A percentile compares a stretch with the other conserved stretches of the same genome.
These are phyloP conservation scores for Eucommia ulmoides DNA, from an alignment of 257 asterid genomes.

Conservation along the genomic window DNA sequence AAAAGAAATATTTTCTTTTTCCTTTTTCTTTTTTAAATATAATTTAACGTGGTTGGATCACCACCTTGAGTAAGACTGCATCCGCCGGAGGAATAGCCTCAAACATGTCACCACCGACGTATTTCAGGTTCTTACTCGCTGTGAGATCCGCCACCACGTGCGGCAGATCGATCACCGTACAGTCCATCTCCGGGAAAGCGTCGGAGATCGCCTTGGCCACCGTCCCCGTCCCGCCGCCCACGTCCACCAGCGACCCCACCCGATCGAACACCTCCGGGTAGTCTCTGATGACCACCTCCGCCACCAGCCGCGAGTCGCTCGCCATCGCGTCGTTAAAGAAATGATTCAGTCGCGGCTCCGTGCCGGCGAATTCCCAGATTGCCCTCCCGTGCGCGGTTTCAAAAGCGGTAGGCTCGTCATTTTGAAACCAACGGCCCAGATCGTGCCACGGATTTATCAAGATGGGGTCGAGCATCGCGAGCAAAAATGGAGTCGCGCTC, in stretches of 20 bases:
- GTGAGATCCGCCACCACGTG: slow-evolving; percentile 15
- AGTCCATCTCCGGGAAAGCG: slow-evolving; percentile 13
- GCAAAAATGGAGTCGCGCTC: too few species aligned
- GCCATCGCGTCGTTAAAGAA: neutral
- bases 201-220: slow-evolving; percentile 14
- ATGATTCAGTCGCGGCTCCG: neutral
- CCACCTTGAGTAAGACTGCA: too few species aligned
- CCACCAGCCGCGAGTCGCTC: slow-evolving; percentile 2
- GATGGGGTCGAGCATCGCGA: too few species aligned
- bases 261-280: too few species aligned
- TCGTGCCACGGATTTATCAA: too few species aligned
- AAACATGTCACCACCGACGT: too few species aligned
- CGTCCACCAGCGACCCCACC: slow-evolving; percentile 25
- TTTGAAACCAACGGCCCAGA: too few species aligned
- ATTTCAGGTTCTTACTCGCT: neutral
- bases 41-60: too few species aligned
- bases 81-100: too few species aligned
- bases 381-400: slow-evolving; percentile 1
- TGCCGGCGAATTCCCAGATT: neutral
- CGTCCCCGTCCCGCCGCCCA: slow-evolving; percentile 30
- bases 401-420: slow-evolving; percentile 2
- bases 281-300: neutral
- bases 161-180: slow-evolving; percentile 21
- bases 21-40: too few species aligned
- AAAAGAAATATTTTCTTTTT: slow-evolving; percentile 1